phyloP scores from a whole-genome alignment of 805 yeast species.

The Metschnikowia continentalis region DNA sequence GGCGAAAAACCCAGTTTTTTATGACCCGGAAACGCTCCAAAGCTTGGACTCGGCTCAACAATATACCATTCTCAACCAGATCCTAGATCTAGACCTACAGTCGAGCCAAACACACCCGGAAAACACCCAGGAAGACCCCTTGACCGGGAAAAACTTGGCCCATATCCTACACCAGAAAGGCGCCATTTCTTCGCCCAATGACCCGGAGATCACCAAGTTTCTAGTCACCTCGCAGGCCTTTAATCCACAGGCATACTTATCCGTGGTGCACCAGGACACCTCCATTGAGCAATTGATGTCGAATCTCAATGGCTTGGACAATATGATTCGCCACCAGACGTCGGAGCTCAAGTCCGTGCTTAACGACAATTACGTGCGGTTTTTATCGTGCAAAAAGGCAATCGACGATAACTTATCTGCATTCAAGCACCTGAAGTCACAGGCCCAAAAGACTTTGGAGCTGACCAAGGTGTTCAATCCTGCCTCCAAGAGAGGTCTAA shows the following conservation, averaged over 20 bases:
- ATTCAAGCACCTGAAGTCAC: conserved; percentile 32
- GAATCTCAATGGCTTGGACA: conserved; percentile 30
- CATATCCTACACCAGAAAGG: conserved; percentile 22
- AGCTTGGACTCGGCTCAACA: conserved; percentile 26
- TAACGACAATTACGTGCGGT: conserved; percentile 32
- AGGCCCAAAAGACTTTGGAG: conserved; percentile 33
- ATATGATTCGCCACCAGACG: conserved; percentile 33
- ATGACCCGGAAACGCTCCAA: conserved; percentile 19
- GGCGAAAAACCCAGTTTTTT: conserved; percentile 17
- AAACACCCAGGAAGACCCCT: conserved; percentile 32
- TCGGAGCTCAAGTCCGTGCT: conserved; percentile 33
- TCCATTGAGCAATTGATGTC: conserved; percentile 31
- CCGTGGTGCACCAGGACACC: conserved; percentile 35
- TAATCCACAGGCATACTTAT: conserved; percentile 33
- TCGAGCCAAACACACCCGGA: conserved; percentile 13
- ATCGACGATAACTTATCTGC: conserved; percentile 36
- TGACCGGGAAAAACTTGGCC: conserved; percentile 28
- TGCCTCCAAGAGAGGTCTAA: conserved; percentile 16
- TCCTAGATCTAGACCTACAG: conserved; percentile 19
- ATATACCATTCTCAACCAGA: conserved; percentile 25
- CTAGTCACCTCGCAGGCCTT: conserved; percentile 35
- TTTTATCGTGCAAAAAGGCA: conserved; percentile 34
- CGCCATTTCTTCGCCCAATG: conserved; percentile 25
- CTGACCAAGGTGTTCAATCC: conserved; percentile 38
- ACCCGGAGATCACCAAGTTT: conserved; percentile 29